A percentile compares a stretch with the other conserved stretches of the same genome.
These are phyloP conservation scores for Saccharomycopsis fibuligera DNA, from an alignment of 805 yeast species.

Conservation along the genomic window DNA sequence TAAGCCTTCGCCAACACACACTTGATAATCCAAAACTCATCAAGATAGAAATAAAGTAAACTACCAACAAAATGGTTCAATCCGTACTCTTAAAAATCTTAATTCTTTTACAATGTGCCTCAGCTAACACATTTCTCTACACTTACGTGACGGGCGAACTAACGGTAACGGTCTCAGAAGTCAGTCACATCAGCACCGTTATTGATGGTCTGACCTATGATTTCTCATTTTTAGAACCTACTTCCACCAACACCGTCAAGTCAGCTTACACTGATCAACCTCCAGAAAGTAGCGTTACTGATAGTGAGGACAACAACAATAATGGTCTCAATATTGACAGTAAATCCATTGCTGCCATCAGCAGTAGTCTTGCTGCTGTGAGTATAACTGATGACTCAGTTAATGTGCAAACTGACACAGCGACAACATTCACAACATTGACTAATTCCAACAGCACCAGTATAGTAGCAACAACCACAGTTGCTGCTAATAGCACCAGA, in stretches of 20 bases:
- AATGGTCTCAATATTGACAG: too few relatives aligned
- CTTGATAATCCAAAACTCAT: too few relatives aligned
- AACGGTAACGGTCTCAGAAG: constrained; percentile 10
- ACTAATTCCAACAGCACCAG: not conserved
- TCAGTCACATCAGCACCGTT: constrained; percentile 17
- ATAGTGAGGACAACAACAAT: not conserved
- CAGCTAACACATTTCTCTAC: constrained; percentile 16
- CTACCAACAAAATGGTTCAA: too few relatives aligned
- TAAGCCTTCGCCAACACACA: too few relatives aligned
- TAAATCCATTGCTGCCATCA: not conserved
- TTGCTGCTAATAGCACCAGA: not conserved
- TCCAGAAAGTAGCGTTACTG: too few relatives aligned
- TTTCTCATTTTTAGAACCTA: constrained; percentile 17
- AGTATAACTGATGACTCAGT: not conserved
- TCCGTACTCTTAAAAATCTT: too few relatives aligned
- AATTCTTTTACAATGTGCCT: not conserved
- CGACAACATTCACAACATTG: constrained; percentile 13
- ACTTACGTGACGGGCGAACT: constrained; percentile 20
- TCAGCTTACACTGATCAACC: constrained; percentile 12
- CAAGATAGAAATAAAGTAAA: too few relatives aligned
- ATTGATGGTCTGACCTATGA: constrained; percentile 17
- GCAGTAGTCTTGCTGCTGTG: not conserved
- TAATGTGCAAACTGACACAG: constrained; percentile 9
- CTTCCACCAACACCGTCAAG: constrained; percentile 16
- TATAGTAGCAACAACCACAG: constrained; percentile 4